Evolutionary conservation across 352 stramenopile species (phyloP), one percentile per base, ranked within the genome.

Genomic region (Blastocystis sp.): DNA sequence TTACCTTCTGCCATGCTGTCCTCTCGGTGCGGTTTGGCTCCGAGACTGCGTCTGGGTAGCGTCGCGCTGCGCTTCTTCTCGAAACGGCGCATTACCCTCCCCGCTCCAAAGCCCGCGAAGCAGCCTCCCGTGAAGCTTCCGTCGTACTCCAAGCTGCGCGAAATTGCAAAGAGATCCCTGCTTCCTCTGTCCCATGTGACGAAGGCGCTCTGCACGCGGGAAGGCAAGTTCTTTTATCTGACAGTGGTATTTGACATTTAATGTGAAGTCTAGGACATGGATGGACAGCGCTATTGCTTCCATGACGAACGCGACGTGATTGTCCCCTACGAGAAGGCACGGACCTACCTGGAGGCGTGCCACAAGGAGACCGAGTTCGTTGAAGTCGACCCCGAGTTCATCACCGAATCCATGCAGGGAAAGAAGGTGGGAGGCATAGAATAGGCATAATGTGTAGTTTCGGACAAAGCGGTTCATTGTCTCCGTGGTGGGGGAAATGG

Each of bases 401-500:
- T 41, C n/a, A 2, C 21, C 14, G 21, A 28, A 40, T 69, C 52
- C 48, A 10, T 21, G 41, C n/a, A 84, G 40, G 19, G 19, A 0
- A 64, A 41, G 10, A 66, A 19, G 11, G 74, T 84, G 28, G 17
- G 48, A 38, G 2, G 21, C 21, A 14, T 56, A 7, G 5, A 56
- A 17, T 17, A 7, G 14, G 5, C 48, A 14, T 56, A 56, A 56
- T 56, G 48, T 7, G 14, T 0, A 56, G 48, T 14, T 17, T 14
- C 5, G 5, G 48, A 56, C 5, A 7, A 56, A 56, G 48, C 74
- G 60, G 21, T 84, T 59, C 14, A 53, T 84, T 1, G 40, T 84
- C 53, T 56, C 45, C 19, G 56, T 84, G 10, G 56, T 84, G 10
- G 74, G 74, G 53, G 74, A 84, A 67, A 84, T 84, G 74, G 74